These are phyloP conservation scores for Wickerhamiella dianesei DNA, from an alignment of 805 yeast genomes.

Conservation along the genomic window DNA sequence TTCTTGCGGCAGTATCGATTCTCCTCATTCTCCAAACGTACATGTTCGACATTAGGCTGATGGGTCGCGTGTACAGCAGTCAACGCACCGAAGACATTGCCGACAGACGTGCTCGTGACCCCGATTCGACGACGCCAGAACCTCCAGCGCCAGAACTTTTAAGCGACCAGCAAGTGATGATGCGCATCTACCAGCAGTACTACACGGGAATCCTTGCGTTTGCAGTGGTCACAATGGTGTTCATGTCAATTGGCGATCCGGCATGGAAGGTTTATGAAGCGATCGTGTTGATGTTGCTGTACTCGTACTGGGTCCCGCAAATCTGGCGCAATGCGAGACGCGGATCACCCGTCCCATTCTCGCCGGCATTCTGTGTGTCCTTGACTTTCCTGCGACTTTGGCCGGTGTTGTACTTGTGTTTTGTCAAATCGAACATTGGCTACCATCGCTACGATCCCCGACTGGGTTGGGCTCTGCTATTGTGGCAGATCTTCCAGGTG, in stretches of 20 bases:
- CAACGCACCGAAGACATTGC: conserved; percentile 1
- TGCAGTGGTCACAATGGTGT: conserved; percentile 43
- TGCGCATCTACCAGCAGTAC: conserved; percentile 34
- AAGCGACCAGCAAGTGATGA: conserved; percentile 38
- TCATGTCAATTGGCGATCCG: conserved; percentile 48
- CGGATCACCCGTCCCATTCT: conserved; percentile 46
- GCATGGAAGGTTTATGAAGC: conserved; percentile 48
- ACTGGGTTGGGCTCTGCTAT: conserved; percentile 33
- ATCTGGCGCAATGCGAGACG: conserved; percentile 61
- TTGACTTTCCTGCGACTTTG: conserved; percentile 46
- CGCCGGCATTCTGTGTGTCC: conserved; percentile 65
- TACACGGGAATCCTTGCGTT: conserved; percentile 41
- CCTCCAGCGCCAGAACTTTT: conserved; percentile 19
- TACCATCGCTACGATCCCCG: conserved; percentile 50
- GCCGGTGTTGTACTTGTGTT: conserved; percentile 53
- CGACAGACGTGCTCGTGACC: conserved; percentile 61
- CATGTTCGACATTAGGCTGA: neutral
- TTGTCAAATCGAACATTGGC: conserved; percentile 41
- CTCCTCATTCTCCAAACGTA: neutral
- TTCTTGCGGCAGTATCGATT: neutral
- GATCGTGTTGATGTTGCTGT: conserved; percentile 35
- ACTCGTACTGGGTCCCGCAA: conserved; percentile 83
- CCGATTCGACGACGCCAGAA: conserved; percentile 56
- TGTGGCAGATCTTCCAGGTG: conserved; percentile 54
- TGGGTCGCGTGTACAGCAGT: neutral